Evolutionary conservation across 2,329 filamentous ascomycete genomes (phyloP).

Genomic region (Tolypocladium amazonense): DNA sequence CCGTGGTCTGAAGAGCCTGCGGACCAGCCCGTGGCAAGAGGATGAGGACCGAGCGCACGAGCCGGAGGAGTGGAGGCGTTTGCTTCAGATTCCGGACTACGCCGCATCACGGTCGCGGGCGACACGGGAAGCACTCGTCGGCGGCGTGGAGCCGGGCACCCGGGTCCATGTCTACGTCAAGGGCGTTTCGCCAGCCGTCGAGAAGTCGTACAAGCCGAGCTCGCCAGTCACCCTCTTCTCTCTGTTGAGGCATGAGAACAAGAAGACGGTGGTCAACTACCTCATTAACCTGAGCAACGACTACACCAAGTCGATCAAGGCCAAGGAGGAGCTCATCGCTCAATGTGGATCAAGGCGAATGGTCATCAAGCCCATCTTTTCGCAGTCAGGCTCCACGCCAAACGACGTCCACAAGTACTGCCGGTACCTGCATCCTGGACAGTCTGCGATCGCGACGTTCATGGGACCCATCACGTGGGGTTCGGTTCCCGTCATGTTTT

Average conservation of each 20-base stretch:
- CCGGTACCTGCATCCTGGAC: conserved; percentile 82
- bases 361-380: conserved; percentile 83
- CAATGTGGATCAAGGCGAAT: conserved; percentile 86
- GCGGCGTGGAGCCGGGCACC: conserved; percentile 75
- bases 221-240: conserved; percentile 68
- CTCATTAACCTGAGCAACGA: conserved; percentile 79
- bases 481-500: conserved; percentile 80
- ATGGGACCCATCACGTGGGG: conserved; percentile 90
- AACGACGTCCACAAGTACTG: conserved; percentile 98
- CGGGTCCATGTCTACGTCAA: conserved; percentile 70
- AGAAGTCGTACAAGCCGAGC: conserved; percentile 35
- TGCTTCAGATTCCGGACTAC: conserved; percentile 86
- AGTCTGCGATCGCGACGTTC: conserved; percentile 81
- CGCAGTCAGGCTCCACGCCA: conserved; percentile 75
- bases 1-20: conserved; percentile 82
- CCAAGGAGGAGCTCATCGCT: conserved; percentile 84
- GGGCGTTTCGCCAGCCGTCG: conserved; percentile 31
- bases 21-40: conserved; percentile 79
- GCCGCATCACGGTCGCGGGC: conserved; percentile 68
- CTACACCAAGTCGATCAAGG: conserved; percentile 65
- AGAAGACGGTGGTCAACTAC: conserved; percentile 81
- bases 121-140: conserved; percentile 74
- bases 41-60: conserved; percentile 79
- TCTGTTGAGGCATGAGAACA: conserved; percentile 87
- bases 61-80: conserved; percentile 77